These are phyloP conservation scores for Pichia sporocuriosa DNA, from an alignment of 805 yeast species.

Conservation along the genomic window DNA sequence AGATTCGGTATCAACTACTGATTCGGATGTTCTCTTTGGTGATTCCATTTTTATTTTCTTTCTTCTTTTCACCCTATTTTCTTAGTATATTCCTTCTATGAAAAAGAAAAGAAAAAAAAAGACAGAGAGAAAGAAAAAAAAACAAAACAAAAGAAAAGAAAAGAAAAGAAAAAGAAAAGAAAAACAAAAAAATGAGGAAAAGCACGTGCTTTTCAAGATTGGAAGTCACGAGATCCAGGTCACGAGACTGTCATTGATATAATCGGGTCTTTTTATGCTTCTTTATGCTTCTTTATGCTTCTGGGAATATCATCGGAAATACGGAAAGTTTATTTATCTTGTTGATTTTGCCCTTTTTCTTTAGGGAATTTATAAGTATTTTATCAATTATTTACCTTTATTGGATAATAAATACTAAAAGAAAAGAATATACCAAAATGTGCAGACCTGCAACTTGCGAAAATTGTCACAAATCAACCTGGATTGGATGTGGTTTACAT, in stretches of 20 bases:
- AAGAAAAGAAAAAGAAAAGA: not conserved
- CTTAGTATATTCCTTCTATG: not conserved
- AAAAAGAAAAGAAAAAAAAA: no score
- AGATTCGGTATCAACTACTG: not conserved
- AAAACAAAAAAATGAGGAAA: not conserved
- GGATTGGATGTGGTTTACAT: slow-evolving; percentile 43
- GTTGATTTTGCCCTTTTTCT: no score
- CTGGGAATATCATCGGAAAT: no score
- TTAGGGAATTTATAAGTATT: no score
- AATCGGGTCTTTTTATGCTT: not conserved
- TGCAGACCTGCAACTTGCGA: slow-evolving; percentile 33
- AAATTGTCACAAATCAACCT: slow-evolving; percentile 28
- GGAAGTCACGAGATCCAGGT: not conserved
- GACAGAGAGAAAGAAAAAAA: no score
- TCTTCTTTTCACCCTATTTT: not conserved
- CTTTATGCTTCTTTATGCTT: no score
- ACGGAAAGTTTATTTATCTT: no score
- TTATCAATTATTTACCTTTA: no score
- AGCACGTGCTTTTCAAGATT: slow-evolving; percentile 5
- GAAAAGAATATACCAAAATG: slow-evolving; percentile 19
- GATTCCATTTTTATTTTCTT: slow-evolving; percentile 3
- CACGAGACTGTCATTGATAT: slow-evolving; percentile 1
- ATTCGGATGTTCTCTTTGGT: not conserved
- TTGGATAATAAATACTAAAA: no score
- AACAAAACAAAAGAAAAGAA: no score